Conservation (phyloP, 2,329 filamentous ascomycete genomes). For the Fusarium brachygibbosum region DNA sequence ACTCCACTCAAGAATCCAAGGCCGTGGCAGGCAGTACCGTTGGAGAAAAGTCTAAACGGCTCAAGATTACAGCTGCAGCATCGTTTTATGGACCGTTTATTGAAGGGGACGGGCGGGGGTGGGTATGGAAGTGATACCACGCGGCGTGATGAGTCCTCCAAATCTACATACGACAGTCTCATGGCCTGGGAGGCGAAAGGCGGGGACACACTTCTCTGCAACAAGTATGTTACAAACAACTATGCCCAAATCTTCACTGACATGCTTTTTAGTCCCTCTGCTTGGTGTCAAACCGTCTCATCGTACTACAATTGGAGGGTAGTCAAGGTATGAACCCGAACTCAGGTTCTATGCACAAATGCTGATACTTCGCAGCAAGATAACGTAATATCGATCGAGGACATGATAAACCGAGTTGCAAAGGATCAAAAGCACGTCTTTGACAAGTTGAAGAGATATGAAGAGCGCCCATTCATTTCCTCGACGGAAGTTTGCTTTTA, state of each 20-base stretch:
- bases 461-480: neutral
- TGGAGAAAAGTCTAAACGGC: neutral
- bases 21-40: neutral
- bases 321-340: neutral
- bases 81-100: neutral
- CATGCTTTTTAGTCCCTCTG: neutral
- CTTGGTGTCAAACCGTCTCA: neutral
- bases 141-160: neutral
- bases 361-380: neutral
- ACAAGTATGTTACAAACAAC: neutral
- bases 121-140: neutral
- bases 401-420: neutral
- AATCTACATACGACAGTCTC: neutral
- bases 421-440: neutral
- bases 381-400: neutral
- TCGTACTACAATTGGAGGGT: neutral
- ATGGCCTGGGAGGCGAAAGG: neutral
- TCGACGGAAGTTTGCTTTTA: neutral
- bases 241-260: fast-evolving
- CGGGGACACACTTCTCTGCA: neutral
- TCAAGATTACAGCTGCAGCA: neutral
- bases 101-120: neutral
- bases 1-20: neutral
- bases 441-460: neutral
- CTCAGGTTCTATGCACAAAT: neutral